Percentiles rank a stretch among this genome's conserved stretches.
Evolutionary conservation across 345 rosid species (phyloP).

Genomic region (Microcos paniculata): DNA sequence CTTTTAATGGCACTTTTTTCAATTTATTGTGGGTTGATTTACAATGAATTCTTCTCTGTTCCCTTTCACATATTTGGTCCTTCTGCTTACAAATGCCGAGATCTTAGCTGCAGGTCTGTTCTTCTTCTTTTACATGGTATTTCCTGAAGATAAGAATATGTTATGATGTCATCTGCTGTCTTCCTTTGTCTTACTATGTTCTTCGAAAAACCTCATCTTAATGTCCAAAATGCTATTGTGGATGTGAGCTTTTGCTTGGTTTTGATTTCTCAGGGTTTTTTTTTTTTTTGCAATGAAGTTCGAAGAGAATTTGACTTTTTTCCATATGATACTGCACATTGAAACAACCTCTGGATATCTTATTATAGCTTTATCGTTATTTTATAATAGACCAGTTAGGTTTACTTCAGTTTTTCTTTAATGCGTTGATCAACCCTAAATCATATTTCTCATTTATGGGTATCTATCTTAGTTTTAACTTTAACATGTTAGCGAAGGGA

Average conservation of each 20-base stretch:
- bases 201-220: not conserved
- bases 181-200: not conserved
- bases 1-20: conserved; percentile 93
- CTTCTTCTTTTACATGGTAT: conserved; percentile 3
- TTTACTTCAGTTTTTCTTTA: not conserved
- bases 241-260: not conserved
- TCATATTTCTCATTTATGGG: not conserved
- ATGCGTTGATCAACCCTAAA: not conserved
- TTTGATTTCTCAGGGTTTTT: not conserved
- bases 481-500: not conserved
- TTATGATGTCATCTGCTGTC: conserved; percentile 9
- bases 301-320: not conserved
- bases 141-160: conserved; percentile 8
- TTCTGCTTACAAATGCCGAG: conserved; percentile 93
- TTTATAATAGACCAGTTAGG: not conserved
- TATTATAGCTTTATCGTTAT: not conserved
- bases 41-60: conserved; percentile 95
- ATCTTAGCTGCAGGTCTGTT: conserved; percentile 71
- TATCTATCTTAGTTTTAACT: not conserved
- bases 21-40: conserved; percentile 93
- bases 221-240: not conserved
- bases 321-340: not conserved
- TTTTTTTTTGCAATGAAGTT: not conserved
- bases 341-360: not conserved
- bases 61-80: conserved; percentile 95